Evolutionary conservation across 164 flowering plant genomes (phyloP).

Genomic region (Macadamia tetraphylla): DNA sequence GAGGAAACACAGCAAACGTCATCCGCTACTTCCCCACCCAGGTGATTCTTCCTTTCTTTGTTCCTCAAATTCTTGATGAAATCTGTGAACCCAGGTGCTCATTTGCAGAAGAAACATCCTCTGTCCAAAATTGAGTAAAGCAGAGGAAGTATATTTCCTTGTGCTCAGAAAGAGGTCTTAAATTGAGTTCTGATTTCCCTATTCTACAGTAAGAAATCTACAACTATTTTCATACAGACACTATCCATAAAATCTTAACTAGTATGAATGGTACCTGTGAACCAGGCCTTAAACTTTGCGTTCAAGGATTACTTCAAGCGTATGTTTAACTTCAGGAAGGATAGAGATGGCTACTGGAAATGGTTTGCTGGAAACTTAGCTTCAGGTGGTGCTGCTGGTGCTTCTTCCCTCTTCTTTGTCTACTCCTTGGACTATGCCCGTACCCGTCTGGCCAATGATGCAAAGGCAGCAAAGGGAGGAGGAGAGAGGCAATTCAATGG

Average conservation of each 20-base stretch:
- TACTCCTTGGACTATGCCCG: constrained; percentile 9
- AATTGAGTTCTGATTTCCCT: too few species aligned
- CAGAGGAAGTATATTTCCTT: too few species aligned
- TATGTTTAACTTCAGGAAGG: constrained; percentile 6
- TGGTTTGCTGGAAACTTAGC: constrained; percentile 13
- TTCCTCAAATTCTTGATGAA: too few species aligned
- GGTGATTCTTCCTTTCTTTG: too few species aligned
- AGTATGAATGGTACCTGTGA: neutral
- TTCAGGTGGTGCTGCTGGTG: constrained; percentile 10
- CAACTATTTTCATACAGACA: too few species aligned
- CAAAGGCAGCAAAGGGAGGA: constrained; percentile 7
- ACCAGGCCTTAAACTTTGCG: neutral
- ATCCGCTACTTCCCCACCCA: too few species aligned
- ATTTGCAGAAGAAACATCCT: too few species aligned
- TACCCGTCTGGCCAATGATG: constrained; percentile 10
- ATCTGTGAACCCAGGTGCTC: neutral
- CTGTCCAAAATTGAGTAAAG: too few species aligned
- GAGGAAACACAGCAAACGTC: too few species aligned
- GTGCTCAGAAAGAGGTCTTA: too few species aligned
- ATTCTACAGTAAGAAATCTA: too few species aligned
- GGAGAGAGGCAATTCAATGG: constrained; percentile 5
- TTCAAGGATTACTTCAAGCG: constrained; percentile 12
- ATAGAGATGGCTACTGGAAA: constrained; percentile 11
- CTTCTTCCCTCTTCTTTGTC: constrained; percentile 6
- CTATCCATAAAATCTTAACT: too few species aligned